Conservation (phyloP, 2,329 filamentous ascomycete genomes). For the Claviceps purpurea region DNA sequence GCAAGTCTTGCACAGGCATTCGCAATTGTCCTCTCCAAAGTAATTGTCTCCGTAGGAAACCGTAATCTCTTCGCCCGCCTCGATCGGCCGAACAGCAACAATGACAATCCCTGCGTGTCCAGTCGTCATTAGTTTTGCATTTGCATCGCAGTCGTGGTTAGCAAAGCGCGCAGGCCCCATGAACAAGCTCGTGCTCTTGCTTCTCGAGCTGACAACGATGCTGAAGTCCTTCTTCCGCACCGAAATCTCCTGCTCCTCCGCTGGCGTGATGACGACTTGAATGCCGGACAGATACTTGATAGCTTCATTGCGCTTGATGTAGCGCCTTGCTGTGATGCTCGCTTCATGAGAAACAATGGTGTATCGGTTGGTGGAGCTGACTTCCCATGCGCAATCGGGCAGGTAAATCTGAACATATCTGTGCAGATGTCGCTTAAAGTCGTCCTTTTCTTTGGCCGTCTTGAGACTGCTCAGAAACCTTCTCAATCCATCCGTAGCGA, state of each 20-base stretch:
- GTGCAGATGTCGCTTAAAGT: conserved; percentile 73
- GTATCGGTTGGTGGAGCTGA: conserved; percentile 83
- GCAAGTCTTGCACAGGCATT: conserved; percentile 84
- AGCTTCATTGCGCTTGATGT: conserved; percentile 68
- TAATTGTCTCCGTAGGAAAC: conserved; percentile 94
- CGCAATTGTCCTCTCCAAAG: conserved; percentile 88
- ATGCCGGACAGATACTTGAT: conserved; percentile 88
- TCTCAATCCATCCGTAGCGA: conserved; percentile 59
- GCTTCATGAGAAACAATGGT: conserved; percentile 86
- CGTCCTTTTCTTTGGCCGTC: conserved; percentile 67
- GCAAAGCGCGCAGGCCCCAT: conserved; percentile 91
- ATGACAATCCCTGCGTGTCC: conserved; percentile 84
- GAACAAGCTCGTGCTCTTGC: conserved; percentile 82
- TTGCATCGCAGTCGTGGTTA: conserved; percentile 92
- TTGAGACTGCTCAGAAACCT: conserved; percentile 56
- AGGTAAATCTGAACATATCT: conserved; percentile 90
- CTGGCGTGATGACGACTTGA: conserved; percentile 80
- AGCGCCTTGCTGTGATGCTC: conserved; percentile 65
- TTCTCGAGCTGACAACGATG: conserved; percentile 85
- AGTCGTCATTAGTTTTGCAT: conserved; percentile 73
- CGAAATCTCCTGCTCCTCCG: conserved; percentile 76
- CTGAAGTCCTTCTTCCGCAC: conserved; percentile 85
- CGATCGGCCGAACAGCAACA: conserved; percentile 68
- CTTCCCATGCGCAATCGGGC: conserved; percentile 88
- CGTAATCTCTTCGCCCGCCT: conserved; percentile 85